phyloP scores from a whole-genome alignment of 2,329 filamentous ascomycete genomes.

The Colletotrichum tropicale region DNA sequence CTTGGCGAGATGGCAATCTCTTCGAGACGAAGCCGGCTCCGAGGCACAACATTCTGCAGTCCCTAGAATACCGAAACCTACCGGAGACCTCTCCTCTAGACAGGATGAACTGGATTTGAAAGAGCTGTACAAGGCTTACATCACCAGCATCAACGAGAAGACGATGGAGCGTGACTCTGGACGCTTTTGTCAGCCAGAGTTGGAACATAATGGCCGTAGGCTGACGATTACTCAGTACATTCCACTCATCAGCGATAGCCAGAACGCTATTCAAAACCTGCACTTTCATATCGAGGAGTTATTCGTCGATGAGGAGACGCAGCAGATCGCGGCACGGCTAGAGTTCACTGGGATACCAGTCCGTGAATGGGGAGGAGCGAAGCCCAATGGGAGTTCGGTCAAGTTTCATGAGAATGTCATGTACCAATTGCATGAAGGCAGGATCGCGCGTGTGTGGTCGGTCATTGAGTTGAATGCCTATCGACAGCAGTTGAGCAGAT shows the following conservation, averaged over 20 bases:
- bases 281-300: constrained; percentile 27
- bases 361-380: constrained; percentile 26
- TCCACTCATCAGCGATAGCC: constrained; percentile 30
- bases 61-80: background rate
- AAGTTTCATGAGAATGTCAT: constrained; percentile 36
- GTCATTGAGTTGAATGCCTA: constrained; percentile 32
- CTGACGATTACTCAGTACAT: constrained; percentile 29
- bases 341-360: constrained; percentile 33
- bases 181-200: constrained; percentile 27
- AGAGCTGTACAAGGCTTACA: constrained; percentile 30
- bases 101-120: background rate
- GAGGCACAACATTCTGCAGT: background rate
- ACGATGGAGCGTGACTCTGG: constrained; percentile 29
- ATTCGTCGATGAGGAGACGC: constrained; percentile 30
- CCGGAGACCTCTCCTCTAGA: background rate
- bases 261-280: constrained; percentile 31
- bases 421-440: constrained; percentile 34
- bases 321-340: constrained; percentile 34
- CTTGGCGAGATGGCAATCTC: background rate
- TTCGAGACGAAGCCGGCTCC: background rate
- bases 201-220: constrained; percentile 31
- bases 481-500: background rate
- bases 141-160: constrained; percentile 33
- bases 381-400: constrained; percentile 31
- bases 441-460: constrained; percentile 35